Base-by-base conservation (phyloP, 805 yeast genomes). In the Wickerhamiella galacta region DNA sequence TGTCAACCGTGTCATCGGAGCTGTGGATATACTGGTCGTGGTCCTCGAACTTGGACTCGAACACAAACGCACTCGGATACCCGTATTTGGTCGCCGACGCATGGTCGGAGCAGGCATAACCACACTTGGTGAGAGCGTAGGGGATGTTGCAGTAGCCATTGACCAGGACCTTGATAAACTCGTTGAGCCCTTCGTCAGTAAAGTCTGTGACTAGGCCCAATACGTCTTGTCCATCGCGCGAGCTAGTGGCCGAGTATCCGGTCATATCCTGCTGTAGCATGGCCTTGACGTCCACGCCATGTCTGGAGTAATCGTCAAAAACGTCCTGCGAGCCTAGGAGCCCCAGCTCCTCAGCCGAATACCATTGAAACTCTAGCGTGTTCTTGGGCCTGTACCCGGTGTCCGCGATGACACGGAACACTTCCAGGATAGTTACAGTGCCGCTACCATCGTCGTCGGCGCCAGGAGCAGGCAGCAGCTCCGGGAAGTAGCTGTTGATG, bases 261-360 rank as follows among this genome's bases (percentile, higher is more conserved):
- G 93, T 78, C 93, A 85, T 85, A 52, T 87, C 98, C 52, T 82
- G 93, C 55, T 87, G 95, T 25, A 87, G 60, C 90, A 83, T 76
- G 4, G 85, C 83, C 20, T 72, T 66, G 16, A 87, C 82, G 6
- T 64, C 58, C 30, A 56, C 57, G 20, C 60, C 57, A n/a, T 59
- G 46, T 12, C 50, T 44, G 8, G 57, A 49, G 48, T 78, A 78
- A 17, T 57, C 52, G 7, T 67, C 54, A 52, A 79, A 80, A 8
- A 87, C 68, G 39, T 79, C 93, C 41, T 71, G 64, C 4, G 94
- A 81, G 1, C 96, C 96, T 33, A 80, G 60, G 35, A 81, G 58
- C 0, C 95, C 95, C 39, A 81, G 83, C 62, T 87, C 96, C 58
- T 87, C 96, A 2, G 93, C 96, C 18, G 93, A 70, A 58, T 82